Evolutionary conservation across 768 basidiomycete species (phyloP).

Genomic region (Fibroporia radiculosa): DNA sequence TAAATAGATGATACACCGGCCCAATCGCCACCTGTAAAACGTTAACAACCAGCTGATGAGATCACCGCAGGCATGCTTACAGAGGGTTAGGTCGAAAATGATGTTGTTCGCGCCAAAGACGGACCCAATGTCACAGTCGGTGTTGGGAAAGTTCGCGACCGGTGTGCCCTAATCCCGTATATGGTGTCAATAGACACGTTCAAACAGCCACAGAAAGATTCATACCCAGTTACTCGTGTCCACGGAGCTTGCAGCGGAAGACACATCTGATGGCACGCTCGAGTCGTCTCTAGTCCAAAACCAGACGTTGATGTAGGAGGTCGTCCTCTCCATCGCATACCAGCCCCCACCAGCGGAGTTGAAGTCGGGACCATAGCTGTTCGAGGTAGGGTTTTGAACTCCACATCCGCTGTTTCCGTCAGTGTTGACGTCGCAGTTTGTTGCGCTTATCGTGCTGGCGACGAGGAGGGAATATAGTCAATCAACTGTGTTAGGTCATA

Average conservation of each 20-base stretch:
- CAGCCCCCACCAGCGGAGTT: conserved; percentile 57
- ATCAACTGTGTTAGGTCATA: too few species aligned
- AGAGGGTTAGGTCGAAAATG: conserved; percentile 64
- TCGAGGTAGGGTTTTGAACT: conserved; percentile 29
- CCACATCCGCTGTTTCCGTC: conserved; percentile 52
- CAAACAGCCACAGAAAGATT: neutral
- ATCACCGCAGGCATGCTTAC: conserved; percentile 29
- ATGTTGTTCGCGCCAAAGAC: conserved; percentile 55
- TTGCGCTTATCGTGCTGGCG: conserved; percentile 23
- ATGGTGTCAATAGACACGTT: too few species aligned
- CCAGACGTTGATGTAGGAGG: conserved; percentile 55
- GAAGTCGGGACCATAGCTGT: conserved; percentile 51
- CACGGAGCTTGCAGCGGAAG: conserved; percentile 30
- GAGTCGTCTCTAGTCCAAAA: conserved; percentile 53
- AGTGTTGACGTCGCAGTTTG: conserved; percentile 42
- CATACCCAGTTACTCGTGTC: conserved; percentile 50
- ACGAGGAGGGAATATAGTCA: conserved; percentile 6
- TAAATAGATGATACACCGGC: conserved; percentile 40
- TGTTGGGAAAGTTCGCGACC: conserved; percentile 52
- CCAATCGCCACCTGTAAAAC: conserved; percentile 47
- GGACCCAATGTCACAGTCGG: conserved; percentile 45
- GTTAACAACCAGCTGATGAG: neutral
- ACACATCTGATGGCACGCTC: conserved; percentile 40
- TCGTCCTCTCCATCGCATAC: conserved; percentile 57
- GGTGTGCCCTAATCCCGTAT: conserved; percentile 51